Percentiles rank a stretch among this genome's conserved stretches.
phyloP scores from a whole-genome alignment of 2,329 filamentous ascomycete genomes.

The Raffaelea ambrosiae region DNA sequence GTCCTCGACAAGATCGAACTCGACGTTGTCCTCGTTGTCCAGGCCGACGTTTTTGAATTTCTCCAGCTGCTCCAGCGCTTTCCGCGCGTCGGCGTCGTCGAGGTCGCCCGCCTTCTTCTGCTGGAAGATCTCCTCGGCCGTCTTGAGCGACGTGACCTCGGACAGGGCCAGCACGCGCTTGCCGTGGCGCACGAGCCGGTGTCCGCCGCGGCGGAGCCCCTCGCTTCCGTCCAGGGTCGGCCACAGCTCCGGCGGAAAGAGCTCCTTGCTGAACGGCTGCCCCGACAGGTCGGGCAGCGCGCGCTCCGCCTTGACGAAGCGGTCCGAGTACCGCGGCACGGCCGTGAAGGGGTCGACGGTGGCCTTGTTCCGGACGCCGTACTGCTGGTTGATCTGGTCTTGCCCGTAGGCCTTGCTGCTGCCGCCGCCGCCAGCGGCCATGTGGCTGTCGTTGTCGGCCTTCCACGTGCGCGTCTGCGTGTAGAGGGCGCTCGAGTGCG shows the following conservation, averaged over 20 bases:
- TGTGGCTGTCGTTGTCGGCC: conserved; percentile 24
- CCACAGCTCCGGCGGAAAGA: conserved; percentile 50
- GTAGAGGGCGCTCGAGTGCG: conserved; percentile 47
- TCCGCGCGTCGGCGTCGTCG: conserved; percentile 20
- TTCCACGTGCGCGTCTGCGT: conserved; percentile 41
- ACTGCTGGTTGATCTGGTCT: conserved; percentile 49
- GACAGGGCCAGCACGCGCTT: conserved; percentile 35
- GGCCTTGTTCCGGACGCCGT: conserved; percentile 45
- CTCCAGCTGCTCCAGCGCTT: conserved; percentile 35
- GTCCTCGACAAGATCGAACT: conserved; percentile 39
- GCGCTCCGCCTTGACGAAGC: conserved; percentile 42
- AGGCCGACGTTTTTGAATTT: conserved; percentile 33
- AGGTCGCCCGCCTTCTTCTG: conserved; percentile 19
- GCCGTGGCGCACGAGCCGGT: conserved; percentile 11
- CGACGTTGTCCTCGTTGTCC: conserved; percentile 24
- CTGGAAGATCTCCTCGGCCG: conserved; percentile 42
- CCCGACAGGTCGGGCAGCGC: conserved; percentile 45
- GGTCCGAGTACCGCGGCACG: conserved; percentile 49
- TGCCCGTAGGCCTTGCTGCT: conserved; percentile 38
- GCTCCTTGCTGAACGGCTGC: conserved; percentile 36
- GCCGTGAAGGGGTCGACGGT: conserved; percentile 50
- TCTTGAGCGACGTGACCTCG: conserved; percentile 37
- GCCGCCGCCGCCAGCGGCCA: conserved; percentile 18
- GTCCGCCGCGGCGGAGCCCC: conserved; percentile 1
- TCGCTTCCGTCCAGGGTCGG: conserved; percentile 43